phyloP scores from a whole-genome alignment of 2,329 filamentous ascomycete genomes.

The Aquanectria penicillioides region DNA sequence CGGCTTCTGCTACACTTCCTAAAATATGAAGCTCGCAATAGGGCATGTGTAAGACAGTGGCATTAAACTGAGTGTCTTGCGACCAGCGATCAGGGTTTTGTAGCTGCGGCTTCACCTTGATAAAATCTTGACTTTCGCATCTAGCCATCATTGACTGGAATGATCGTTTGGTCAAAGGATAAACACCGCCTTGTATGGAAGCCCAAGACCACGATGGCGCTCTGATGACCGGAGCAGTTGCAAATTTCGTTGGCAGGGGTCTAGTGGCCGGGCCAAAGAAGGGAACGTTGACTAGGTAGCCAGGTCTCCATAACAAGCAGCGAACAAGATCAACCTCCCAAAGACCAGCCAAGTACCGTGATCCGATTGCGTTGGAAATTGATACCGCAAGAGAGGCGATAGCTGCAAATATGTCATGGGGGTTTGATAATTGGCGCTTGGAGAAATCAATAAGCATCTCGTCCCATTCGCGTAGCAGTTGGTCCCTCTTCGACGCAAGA shows the following conservation, averaged over 20 bases:
- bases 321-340: not conserved
- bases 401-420: not conserved
- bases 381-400: not conserved
- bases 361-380: not conserved
- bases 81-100: no score
- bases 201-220: not conserved
- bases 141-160: no score
- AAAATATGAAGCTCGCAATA: no score
- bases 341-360: not conserved
- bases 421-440: not conserved
- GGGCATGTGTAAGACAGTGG: no score
- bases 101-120: no score
- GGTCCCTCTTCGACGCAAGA: not conserved
- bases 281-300: not conserved
- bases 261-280: not conserved
- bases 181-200: no score
- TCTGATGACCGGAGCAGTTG: not conserved
- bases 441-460: not conserved
- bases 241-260: not conserved
- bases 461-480: not conserved
- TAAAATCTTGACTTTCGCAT: no score
- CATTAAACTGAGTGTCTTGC: no score
- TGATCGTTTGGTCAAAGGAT: no score
- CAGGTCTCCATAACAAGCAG: not conserved
- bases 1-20: no score